A percentile compares a stretch with the other conserved stretches of the same genome.
Conservation (phyloP, 2,329 filamentous ascomycete species). For the Blastomyces silverae region DNA sequence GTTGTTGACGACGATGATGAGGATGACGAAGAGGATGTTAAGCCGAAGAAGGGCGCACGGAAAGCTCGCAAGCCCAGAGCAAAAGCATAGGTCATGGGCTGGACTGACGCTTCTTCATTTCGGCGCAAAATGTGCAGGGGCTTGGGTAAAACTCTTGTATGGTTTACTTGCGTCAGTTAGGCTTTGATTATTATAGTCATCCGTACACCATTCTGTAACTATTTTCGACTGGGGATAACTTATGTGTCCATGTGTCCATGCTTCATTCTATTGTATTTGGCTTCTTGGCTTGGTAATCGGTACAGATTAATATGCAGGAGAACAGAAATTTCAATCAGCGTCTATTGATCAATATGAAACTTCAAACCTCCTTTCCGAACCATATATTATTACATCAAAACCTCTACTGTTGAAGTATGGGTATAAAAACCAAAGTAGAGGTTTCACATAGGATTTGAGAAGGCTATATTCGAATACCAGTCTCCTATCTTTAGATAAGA, state of each 20-base stretch:
- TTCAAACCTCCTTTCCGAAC: background rate
- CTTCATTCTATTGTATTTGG: background rate
- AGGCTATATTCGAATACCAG: too few species aligned
- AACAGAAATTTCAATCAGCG: background rate
- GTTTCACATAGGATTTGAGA: too few species aligned
- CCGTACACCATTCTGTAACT: background rate
- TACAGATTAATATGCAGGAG: background rate
- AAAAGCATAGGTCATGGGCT: constrained; percentile 10
- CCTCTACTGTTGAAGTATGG: too few species aligned
- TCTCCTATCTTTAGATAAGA: background rate
- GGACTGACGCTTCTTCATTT: background rate
- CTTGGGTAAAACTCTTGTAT: background rate
- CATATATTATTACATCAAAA: too few species aligned
- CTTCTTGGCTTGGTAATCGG: background rate
- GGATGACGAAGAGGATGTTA: constrained; percentile 47
- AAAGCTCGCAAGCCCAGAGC: constrained; percentile 18
- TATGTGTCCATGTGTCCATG: background rate
- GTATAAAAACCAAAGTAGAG: too few species aligned
- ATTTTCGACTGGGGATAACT: background rate
- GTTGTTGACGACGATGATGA: constrained; percentile 31
- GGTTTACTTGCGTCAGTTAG: background rate
- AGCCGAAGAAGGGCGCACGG: constrained; percentile 45
- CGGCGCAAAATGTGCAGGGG: background rate
- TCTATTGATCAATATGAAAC: background rate
- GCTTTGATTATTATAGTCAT: background rate